Percentiles rank a stretch among this genome's conserved stretches.
Evolutionary conservation across 805 yeast species (phyloP).

Genomic region (Metschnikowia corniflorae): DNA sequence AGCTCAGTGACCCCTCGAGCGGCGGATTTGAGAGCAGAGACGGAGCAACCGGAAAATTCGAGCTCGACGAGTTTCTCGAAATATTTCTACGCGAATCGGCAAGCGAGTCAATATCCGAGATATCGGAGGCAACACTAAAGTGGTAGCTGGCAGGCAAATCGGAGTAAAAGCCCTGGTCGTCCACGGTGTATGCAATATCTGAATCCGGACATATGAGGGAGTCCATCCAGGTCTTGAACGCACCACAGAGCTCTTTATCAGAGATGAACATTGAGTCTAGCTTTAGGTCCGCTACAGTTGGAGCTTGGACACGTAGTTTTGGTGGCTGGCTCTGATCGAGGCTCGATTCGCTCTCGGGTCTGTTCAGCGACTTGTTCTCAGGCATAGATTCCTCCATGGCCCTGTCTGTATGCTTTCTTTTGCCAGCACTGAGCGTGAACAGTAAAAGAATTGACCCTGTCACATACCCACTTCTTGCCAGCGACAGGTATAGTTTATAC

Average conservation of each 20-base stretch:
- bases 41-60: background rate
- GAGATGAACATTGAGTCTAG: conserved; percentile 7
- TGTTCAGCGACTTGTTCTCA: background rate
- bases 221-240: conserved; percentile 25
- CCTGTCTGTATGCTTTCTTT: no score
- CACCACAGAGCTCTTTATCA: conserved; percentile 1
- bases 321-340: background rate
- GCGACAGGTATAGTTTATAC: conserved; percentile 43
- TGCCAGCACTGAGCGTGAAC: conserved; percentile 36
- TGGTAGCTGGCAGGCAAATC: conserved; percentile 19
- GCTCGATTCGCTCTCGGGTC: background rate
- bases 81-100: conserved; percentile 3
- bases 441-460: conserved; percentile 47
- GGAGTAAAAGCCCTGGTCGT: conserved; percentile 41
- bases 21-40: background rate
- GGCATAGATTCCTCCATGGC: conserved; percentile 2
- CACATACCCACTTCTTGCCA: conserved; percentile 38
- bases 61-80: conserved; percentile 1
- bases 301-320: conserved; percentile 4
- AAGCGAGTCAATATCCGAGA: conserved; percentile 32
- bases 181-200: conserved; percentile 16
- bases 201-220: conserved; percentile 26
- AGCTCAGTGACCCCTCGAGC: background rate
- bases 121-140: conserved; percentile 19
- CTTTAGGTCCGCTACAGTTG: conserved; percentile 6